Base-by-base conservation (phyloP, 2,329 filamentous ascomycete species). In the Penicillium sumatraense region DNA sequence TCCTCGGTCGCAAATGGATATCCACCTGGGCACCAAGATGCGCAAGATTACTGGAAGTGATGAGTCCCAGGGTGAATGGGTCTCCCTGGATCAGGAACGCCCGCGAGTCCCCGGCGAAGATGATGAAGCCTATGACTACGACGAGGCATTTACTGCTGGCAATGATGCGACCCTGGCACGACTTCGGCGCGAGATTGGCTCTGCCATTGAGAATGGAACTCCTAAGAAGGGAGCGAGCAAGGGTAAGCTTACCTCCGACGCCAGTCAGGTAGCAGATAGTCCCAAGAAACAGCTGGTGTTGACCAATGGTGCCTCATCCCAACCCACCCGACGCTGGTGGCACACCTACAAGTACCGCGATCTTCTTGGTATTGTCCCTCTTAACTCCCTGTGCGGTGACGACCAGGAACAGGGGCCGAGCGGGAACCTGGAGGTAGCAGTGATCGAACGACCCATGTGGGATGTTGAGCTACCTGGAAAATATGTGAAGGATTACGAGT, bases 271-370 rank as follows among this genome's bases (percentile, higher is more conserved):
- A 27, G 50, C 48, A 20, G 61, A 65, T 23, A 64, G 62, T 20
- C 57, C 60, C 18, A 65, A 61, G 45, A 70, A 71, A 54, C 61
- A 67, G 49, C 47, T 67, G 36, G 64, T 62, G 23, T 60, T 62
- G 33, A 40, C 54, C 27, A 63, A 62, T 38, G 55, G 61, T 24
- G 63, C 72, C 40, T 68, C 63, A 45, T 66, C 65, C 33, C 62
- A 68, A 14, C 50, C 66, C 24, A 49, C 65, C 44, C 68, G 75
- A 49, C 64, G 69, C 20, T 74, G 74, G 77, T 98, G 92, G 91
- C 86, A 88, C 70, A 96, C 93, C 5, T 92, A 89, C 81, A 96
- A 96, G 75, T 99, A 98, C 75, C 84, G 93, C 55, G 90, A 93
- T n/a, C 92, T 99, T 64, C 80, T 99, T 58, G 95, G 93, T 5